A percentile compares a stretch with the other conserved stretches of the same genome.
Conservation (phyloP, 1,284 basidiomycete species). For the Chalciporus sp. region DNA sequence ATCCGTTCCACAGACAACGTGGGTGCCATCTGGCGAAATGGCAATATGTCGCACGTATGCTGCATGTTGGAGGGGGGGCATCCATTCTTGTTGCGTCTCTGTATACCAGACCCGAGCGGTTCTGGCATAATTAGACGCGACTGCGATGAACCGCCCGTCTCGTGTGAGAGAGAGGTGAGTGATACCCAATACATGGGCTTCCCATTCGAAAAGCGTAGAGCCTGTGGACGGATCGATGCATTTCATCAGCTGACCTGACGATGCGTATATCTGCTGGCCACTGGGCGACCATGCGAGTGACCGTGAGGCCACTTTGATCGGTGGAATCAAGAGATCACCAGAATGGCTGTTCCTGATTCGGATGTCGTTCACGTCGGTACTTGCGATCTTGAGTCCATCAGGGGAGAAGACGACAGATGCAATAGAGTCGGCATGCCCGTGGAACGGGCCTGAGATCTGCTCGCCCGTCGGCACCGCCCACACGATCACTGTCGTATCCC, state of each 20-base stretch:
- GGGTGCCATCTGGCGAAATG: neutral
- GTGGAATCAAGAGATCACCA: neutral
- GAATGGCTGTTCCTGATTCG: neutral
- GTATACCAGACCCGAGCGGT: conserved; percentile 1
- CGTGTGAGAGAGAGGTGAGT: neutral
- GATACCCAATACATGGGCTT: neutral
- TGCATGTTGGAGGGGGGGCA: neutral
- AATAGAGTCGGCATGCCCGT: neutral
- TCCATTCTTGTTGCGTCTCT: neutral
- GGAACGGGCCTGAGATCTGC: neutral
- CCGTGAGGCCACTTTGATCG: neutral
- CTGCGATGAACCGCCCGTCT: neutral
- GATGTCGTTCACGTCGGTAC: neutral
- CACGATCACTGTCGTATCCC: conserved; percentile 20
- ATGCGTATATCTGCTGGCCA: neutral
- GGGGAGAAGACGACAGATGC: neutral
- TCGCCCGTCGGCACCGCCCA: conserved; percentile 10
- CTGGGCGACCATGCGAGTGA: conserved; percentile 2
- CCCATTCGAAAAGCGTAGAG: neutral
- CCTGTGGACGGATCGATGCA: conserved; percentile 1
- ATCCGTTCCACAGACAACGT: conserved; percentile 2
- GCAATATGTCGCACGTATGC: neutral
- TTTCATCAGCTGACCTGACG: neutral
- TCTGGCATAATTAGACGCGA: neutral
- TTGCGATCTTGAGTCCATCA: neutral